Conservation (phyloP, 164 flowering plant genomes). For the Santalum album region DNA sequence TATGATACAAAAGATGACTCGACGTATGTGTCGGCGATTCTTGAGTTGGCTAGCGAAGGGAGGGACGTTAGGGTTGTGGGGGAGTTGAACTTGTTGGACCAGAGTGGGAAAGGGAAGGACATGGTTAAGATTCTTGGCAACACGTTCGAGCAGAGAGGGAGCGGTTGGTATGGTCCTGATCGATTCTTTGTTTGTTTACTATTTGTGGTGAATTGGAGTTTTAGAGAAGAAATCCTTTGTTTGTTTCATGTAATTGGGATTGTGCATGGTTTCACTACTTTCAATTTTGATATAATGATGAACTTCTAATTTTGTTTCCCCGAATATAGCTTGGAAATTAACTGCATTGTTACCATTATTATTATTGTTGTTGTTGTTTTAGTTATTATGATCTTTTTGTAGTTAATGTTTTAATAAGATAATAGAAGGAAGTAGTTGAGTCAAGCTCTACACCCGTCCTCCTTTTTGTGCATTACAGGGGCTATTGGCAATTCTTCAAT, state of each 20-base stretch:
- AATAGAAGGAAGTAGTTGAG: too few relatives aligned
- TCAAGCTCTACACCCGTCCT: not conserved
- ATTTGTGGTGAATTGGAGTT: not conserved
- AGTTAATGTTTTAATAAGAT: not conserved
- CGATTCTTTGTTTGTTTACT: not conserved
- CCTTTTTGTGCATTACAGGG: conserved; percentile 40
- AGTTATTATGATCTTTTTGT: not conserved
- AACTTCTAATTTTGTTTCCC: too few relatives aligned
- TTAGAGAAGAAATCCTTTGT: not conserved
- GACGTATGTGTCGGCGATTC: conserved; percentile 63
- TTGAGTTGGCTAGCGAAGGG: conserved; percentile 76
- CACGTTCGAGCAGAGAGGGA: conserved; percentile 68
- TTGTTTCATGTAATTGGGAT: too few relatives aligned
- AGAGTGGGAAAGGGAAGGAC: conserved; percentile 72
- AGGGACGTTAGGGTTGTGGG: conserved; percentile 79
- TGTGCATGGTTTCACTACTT: too few relatives aligned
- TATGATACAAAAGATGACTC: conserved; percentile 74
- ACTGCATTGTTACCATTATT: too few relatives aligned
- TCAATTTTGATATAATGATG: too few relatives aligned
- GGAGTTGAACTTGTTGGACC: conserved; percentile 68
- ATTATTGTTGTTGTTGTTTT: too few relatives aligned
- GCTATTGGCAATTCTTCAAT: conserved; percentile 80
- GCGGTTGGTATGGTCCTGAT: conserved; percentile 64
- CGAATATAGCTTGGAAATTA: too few relatives aligned
- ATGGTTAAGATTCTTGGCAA: conserved; percentile 80